Evolutionary conservation across 2,329 filamentous ascomycete species (phyloP), one percentile per base, ranked within the genome.

Genomic region (Stagonosporopsis cucurbitacearum): DNA sequence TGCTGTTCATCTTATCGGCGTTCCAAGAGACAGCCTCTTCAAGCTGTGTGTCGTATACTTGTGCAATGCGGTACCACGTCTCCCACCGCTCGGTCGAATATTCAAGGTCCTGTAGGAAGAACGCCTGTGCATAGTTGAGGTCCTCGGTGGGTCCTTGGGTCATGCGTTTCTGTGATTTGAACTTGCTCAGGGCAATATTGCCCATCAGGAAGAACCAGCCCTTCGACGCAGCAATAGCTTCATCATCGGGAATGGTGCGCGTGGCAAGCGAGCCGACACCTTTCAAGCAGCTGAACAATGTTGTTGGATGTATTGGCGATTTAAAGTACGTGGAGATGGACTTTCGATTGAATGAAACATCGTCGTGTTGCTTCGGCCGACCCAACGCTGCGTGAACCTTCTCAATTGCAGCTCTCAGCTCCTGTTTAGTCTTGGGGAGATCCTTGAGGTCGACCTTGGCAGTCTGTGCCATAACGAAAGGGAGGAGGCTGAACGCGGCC

Each of bases 131-230:
- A 48, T 92, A 88, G 47, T 93, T 89, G 45, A 96, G 80, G 68
- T 96, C 92, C 64, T 94, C 91, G 0, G 90, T 94, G 13, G 91
- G 88, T 3, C 88, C 88, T 1, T 90, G 89, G 2, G 86, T 91
- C 65, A 92, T 84, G 19, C 92, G 86, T 67, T 94, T 91, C 82
- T 93, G 76, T 79, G 84, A 80, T 80, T 90, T 71, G 84, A 96
- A 98, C 68, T 92, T 96, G 39, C 89, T 91, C 53, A 98, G 82
- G 2, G 91, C 88, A 52, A 96, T 90, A 82, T 95, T 90, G 19
- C 94, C 94, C 59, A 96, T 85, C 26, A 97, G 79, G 73, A 95
- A 96, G 73, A 92, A 96, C 94, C 94, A 98, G 41, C 92, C 91
- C 63, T 91, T 89, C 22, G 86, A 86, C 0, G 93, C 92, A 30